Base-by-base conservation (phyloP, 768 basidiomycete species). In the Russula olivacea region DNA sequence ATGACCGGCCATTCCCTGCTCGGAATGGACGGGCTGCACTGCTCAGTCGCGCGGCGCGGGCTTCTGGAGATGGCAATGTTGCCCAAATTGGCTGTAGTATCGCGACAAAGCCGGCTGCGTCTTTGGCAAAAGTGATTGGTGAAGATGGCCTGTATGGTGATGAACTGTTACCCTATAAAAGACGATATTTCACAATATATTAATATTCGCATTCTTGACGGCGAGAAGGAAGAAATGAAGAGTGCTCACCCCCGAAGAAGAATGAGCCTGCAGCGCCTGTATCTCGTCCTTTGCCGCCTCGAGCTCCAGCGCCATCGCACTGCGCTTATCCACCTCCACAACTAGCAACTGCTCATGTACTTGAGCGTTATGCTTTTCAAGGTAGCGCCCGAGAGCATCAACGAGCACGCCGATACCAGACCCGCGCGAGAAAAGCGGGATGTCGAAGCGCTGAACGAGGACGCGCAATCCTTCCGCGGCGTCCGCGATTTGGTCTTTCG, bases 31-130 rank as follows among this genome's bases (percentile, higher is more conserved):
- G 55, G 75, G 74, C 59, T 80, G 79, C 53, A 74, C 78, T 47
- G 48, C 75, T 66, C 21, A 88, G 81, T 69, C 83, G 88, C 55
- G 84, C 75, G 1, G 84, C 86, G 32, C 95, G 88, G 14, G 86
- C 82, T 74, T 94, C 91, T 11, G 90, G 85, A 2, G 92, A 89
- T 12, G 94, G 94, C 0, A 98, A 81, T 45, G 88, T 78, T 5
- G 80, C 74, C 93, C 93, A 98, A 25, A 96, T 69, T 11, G 89
- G 83, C 55, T 81, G 80, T 34, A 96, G 81, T 23, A 86, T 72
- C 6, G 84, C 77, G 41, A 85, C 77, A 64, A 91, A 77, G 8
- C 80, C 79, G 28, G 78, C 77, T 19, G 82, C 77, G 51, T 87
- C 86, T 4, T 76, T 72, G 5, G 72, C 72, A 50, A 71, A 72